Conservation (phyloP, 345 rosid genomes). For the Populus simonii region DNA sequence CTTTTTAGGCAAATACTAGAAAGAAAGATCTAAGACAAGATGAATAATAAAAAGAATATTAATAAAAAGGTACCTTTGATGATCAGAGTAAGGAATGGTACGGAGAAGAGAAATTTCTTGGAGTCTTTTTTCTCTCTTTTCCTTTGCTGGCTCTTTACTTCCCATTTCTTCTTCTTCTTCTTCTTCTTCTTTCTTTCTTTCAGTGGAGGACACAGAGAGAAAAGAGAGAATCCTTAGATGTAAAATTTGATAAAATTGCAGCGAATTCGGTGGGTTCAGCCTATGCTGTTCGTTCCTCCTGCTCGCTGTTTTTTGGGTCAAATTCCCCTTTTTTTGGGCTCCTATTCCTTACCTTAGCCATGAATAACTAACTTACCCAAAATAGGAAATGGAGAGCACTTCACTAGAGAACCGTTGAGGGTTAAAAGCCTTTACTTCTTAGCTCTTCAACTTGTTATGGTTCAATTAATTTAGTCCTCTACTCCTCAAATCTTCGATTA, state of each 20-base stretch:
- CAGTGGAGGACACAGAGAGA: background rate
- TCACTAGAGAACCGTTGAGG: background rate
- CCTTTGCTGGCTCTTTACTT: constrained; percentile 55
- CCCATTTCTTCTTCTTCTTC: constrained; percentile 39
- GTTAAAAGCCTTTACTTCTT: background rate
- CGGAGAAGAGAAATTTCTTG: constrained; percentile 83
- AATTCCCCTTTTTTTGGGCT: background rate
- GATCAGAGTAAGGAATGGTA: constrained; percentile 89
- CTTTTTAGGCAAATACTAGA: too few relatives aligned
- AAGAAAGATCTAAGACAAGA: background rate
- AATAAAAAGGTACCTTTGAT: constrained; percentile 66
- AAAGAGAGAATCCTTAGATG: background rate
- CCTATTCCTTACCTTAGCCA: background rate
- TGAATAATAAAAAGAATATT: too few relatives aligned
- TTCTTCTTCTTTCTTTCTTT: background rate
- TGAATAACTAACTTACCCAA: background rate
- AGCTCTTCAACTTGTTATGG: background rate
- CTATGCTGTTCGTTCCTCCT: background rate
- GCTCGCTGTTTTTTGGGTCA: background rate
- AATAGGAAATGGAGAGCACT: background rate
- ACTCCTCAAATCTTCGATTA: background rate
- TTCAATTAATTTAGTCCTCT: background rate
- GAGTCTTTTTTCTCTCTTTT: constrained; percentile 72
- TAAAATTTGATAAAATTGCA: background rate
- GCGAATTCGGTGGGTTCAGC: background rate